phyloP scores from a whole-genome alignment of 257 asterid genomes.

The Haberlea rhodopensis region DNA sequence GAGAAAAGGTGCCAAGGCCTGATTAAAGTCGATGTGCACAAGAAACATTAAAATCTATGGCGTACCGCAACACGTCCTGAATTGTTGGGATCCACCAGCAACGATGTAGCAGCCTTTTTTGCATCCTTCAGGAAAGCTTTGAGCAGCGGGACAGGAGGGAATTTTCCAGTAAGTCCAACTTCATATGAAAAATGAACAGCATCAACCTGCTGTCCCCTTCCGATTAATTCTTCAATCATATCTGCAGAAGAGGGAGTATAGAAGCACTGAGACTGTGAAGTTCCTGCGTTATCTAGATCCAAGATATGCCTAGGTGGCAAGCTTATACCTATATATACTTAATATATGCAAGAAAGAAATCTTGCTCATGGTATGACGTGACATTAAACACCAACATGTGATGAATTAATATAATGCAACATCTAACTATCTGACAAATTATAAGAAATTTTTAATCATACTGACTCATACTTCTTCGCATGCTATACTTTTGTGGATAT shows the following conservation, averaged over 20 bases:
- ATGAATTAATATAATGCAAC: neutral
- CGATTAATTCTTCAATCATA: constrained; percentile 85
- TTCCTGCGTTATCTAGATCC: constrained; percentile 5
- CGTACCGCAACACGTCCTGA: constrained; percentile 91
- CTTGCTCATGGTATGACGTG: neutral
- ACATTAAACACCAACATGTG: neutral
- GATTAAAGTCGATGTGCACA: neutral
- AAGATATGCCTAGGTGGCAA: neutral
- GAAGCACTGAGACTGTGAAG: constrained; percentile 37
- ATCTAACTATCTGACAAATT: neutral
- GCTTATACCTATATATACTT: neutral
- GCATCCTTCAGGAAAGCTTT: constrained; percentile 95
- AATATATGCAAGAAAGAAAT: neutral
- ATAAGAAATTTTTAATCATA: too few relatives aligned
- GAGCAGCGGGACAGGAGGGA: constrained; percentile 94
- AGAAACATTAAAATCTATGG: constrained; percentile 14
- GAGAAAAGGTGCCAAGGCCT: neutral
- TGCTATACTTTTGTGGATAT: too few relatives aligned
- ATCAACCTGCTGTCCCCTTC: constrained; percentile 98
- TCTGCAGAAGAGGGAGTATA: constrained; percentile 52
- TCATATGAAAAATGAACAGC: constrained; percentile 96
- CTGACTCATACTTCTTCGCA: too few relatives aligned
- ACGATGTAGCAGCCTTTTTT: constrained; percentile 66
- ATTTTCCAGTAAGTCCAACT: constrained; percentile 77
- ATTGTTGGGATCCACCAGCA: constrained; percentile 76